Conservation (phyloP, 2,329 filamentous ascomycete species). For the Colletotrichum godetiae region DNA sequence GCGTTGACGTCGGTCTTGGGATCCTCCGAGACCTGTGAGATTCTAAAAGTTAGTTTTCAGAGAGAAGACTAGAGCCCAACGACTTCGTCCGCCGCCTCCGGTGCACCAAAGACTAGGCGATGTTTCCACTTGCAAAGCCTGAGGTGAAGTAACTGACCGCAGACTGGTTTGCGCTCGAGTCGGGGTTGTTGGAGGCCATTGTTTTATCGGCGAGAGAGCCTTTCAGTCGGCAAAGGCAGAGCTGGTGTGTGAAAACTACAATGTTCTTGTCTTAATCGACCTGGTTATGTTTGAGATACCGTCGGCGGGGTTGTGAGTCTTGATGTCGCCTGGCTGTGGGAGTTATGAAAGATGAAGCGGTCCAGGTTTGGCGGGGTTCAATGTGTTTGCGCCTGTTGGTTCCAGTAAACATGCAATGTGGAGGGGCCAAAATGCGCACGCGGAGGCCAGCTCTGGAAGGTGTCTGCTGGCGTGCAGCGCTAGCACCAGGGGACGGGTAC, state of each 20-base stretch:
- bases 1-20: conserved; percentile 73
- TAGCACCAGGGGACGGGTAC: background rate
- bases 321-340: background rate
- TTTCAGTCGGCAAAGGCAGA: background rate
- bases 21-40: conserved; percentile 53
- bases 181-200: conserved; percentile 53
- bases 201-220: conserved; percentile 5
- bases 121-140: background rate
- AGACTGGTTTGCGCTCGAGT: conserved; percentile 47
- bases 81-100: background rate
- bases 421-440: background rate
- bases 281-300: background rate
- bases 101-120: background rate
- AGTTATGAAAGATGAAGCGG: conserved; percentile 5
- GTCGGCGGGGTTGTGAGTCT: background rate
- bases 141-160: conserved; percentile 44
- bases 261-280: too few species aligned
- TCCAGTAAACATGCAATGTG: background rate
- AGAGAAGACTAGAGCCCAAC: background rate
- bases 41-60: background rate
- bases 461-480: background rate
- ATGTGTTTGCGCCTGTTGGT: background rate
- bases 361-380: conserved; percentile 3
- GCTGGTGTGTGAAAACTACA: background rate
- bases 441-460: background rate